Evolutionary conservation across 1,139 yeast species (phyloP), one percentile per base, ranked within the genome.

Genomic region (Meyerozyma smithsonii): DNA sequence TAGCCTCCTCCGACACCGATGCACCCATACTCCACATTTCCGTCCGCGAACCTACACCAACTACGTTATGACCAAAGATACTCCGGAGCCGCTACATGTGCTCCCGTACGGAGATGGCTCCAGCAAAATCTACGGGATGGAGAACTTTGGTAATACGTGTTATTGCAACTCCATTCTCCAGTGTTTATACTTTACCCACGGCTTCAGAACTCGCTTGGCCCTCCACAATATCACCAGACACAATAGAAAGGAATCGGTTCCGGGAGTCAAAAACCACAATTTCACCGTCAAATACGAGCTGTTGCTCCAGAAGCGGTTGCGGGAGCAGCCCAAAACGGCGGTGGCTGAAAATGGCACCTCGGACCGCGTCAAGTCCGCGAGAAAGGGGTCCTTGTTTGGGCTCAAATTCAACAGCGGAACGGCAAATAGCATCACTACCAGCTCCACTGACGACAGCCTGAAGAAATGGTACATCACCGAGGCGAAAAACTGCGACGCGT

Each of bases 91-190:
- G 10, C 12, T 15, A 14, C 3, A 8, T 14, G 10, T 14, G 40
- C 42, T 48, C 16, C 74, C 71, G 4, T 78, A 61, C 53, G 89
- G 88, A 4, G 82, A 80, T 56, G 90, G 89, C 1, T 65, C 80
- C 11, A 67, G 74, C 44, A 84, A 89, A 61, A 76, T 89, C 32
- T 92, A 83, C 62, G 98, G 98, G 5, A 81, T 90, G 79, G 97
- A 92, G 59, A 92, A 92, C 61, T 90, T 89, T 59, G 97, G 97
- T 24, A 83, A 86, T 59, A 90, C 96, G 0, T 90, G 98, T 63
- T 92, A 92, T 61, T 88, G 96, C 61, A 92, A 92, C 55, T 88
- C 96, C 8, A 84, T 92, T 20, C 64, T 92, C 21, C 98, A 92
- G 59, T 88, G 96, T 51, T 73, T 92, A 17, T 92, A 77, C 64